phyloP scores from a whole-genome alignment of 2,329 filamentous ascomycete genomes.

The Botryosphaeria agaves region DNA sequence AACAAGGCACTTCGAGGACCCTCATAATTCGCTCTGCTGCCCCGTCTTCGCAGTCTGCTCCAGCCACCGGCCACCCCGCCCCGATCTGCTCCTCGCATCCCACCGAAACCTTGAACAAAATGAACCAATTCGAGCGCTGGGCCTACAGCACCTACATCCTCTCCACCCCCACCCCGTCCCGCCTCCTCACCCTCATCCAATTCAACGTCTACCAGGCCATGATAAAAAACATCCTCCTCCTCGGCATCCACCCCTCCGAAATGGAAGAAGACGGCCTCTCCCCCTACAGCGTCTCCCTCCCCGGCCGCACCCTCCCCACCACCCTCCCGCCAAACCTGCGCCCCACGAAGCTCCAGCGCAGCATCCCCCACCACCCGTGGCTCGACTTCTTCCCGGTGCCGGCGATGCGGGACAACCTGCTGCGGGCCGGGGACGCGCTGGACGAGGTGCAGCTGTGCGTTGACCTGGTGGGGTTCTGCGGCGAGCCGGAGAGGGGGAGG shows the following conservation, averaged over 20 bases:
- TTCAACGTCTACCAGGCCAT: conserved; percentile 5
- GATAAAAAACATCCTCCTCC: conserved; percentile 28
- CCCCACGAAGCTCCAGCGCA: conserved; percentile 11
- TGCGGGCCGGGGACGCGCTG: conserved; percentile 5
- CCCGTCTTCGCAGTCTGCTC: neutral
- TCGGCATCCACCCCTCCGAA: conserved; percentile 29
- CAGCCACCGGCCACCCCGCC: neutral
- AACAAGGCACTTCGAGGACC: neutral
- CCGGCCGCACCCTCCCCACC: neutral
- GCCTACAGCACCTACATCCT: neutral
- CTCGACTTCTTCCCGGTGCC: conserved; percentile 12
- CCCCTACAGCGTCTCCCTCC: neutral
- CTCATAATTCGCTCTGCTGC: neutral
- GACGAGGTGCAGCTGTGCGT: conserved; percentile 1
- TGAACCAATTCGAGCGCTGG: neutral
- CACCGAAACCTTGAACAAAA: neutral
- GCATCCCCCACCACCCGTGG: conserved; percentile 11
- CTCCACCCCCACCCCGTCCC: neutral
- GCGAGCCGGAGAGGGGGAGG: conserved; percentile 1
- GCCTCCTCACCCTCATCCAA: conserved; percentile 1
- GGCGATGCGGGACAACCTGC: conserved; percentile 11
- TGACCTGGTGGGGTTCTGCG: neutral
- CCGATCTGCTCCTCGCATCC: neutral
- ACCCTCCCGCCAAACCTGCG: conserved; percentile 7
- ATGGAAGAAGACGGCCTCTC: neutral